Percentiles rank a stretch among this genome's conserved stretches.
These are phyloP conservation scores for Globisporangium nagaii DNA, from an alignment of 352 stramenopile species.

Conservation along the genomic window DNA sequence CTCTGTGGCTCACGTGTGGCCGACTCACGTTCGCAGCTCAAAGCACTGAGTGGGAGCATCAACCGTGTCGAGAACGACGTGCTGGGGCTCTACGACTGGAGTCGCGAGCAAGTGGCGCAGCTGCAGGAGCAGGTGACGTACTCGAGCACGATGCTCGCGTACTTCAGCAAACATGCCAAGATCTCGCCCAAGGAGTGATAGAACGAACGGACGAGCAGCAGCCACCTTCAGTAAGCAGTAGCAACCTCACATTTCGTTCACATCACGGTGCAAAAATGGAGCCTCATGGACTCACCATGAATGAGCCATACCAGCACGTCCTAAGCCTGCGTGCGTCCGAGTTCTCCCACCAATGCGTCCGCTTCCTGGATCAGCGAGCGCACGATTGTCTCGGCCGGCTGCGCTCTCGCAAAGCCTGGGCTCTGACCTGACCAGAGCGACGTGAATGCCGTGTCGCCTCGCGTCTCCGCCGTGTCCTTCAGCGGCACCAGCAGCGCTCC, in stretches of 20 bases:
- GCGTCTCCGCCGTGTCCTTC: not conserved
- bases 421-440: not conserved
- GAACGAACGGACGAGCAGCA: too few relatives aligned
- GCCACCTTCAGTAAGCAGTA: too few relatives aligned
- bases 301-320: too few relatives aligned
- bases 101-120: conserved; percentile 21
- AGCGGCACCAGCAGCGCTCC: not conserved
- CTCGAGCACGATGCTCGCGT: conserved; percentile 17
- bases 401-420: not conserved
- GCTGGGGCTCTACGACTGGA: conserved; percentile 61
- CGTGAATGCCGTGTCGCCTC: not conserved
- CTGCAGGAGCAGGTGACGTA: conserved; percentile 23
- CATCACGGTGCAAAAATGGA: too few relatives aligned
- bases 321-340: not conserved
- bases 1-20: too few relatives aligned
- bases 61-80: conserved; percentile 31
- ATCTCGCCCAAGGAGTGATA: conserved; percentile 20
- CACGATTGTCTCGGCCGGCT: not conserved
- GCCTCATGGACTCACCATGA: too few relatives aligned
- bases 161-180: conserved; percentile 27
- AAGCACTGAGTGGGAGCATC: conserved; percentile 24
- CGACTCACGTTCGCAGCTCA: conserved; percentile 17
- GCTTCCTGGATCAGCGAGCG: not conserved
- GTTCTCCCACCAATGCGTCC: not conserved
- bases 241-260: too few relatives aligned